Evolutionary conservation across 2,329 filamentous ascomycete species (phyloP).

Genomic region (Alternaria sp.): DNA sequence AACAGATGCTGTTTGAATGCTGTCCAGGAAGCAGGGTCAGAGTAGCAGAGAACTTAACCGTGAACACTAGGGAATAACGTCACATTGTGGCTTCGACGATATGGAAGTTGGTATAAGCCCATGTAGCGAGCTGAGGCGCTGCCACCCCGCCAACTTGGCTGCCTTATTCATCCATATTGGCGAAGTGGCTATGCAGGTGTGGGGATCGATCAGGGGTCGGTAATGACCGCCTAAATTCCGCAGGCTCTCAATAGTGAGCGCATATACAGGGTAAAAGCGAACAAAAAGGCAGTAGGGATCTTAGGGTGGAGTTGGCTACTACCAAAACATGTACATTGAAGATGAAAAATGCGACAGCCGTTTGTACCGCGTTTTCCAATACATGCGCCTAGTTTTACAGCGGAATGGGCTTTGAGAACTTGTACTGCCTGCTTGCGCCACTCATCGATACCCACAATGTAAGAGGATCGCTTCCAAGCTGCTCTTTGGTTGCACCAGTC

Average conservation of each 20-base stretch:
- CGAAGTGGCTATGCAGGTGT: constrained; percentile 18
- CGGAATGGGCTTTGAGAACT: constrained; percentile 37
- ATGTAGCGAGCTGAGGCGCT: background rate
- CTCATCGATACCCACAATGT: constrained; percentile 53
- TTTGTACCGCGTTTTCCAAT: constrained; percentile 2
- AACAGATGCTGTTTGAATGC: background rate
- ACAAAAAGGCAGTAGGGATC: background rate
- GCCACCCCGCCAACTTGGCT: background rate
- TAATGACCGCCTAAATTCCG: constrained; percentile 10
- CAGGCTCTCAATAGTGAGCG: background rate
- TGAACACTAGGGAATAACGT: background rate
- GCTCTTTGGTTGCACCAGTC: constrained; percentile 58
- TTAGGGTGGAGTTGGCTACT: background rate
- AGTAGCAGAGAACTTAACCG: background rate
- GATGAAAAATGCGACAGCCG: background rate
- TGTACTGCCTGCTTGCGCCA: constrained; percentile 48
- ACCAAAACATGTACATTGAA: constrained; percentile 17
- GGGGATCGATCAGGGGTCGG: background rate
- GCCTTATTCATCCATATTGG: constrained; percentile 13
- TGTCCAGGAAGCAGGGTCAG: too few relatives aligned
- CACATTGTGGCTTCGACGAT: background rate
- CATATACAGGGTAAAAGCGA: background rate
- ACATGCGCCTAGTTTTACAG: constrained; percentile 27
- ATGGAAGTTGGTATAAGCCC: background rate
- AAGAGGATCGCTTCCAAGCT: constrained; percentile 60